These are phyloP conservation scores for Actinomortierella ambigua DNA, from an alignment of 371 early-diverging fungal genomes.

Conservation along the genomic window DNA sequence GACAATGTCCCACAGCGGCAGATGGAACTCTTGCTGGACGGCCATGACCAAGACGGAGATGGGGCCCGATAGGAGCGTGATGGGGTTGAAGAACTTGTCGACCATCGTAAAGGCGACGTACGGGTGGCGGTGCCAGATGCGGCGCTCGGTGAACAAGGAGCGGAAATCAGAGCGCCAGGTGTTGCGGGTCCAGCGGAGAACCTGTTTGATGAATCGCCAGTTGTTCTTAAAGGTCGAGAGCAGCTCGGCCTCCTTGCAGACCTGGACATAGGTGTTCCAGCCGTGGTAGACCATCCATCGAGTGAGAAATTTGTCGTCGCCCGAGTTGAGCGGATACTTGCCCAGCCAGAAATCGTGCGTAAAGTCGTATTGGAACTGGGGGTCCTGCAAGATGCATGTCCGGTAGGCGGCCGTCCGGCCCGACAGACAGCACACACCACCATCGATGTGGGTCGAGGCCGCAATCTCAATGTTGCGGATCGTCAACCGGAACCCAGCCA, in stretches of 20 bases:
- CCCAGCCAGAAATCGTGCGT: slow-evolving; percentile 75
- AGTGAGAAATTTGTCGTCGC: slow-evolving; percentile 80
- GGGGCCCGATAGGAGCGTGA: slow-evolving; percentile 74
- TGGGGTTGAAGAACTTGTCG: slow-evolving; percentile 77
- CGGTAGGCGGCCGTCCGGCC: slow-evolving; percentile 84
- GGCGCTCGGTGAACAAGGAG: slow-evolving; percentile 66
- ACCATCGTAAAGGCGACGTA: slow-evolving; percentile 79
- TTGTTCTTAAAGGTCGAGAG: slow-evolving; percentile 79
- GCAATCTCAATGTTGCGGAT: slow-evolving; percentile 80
- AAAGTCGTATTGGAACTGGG: slow-evolving; percentile 71
- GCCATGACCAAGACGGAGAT: slow-evolving; percentile 59
- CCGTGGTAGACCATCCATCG: slow-evolving; percentile 78
- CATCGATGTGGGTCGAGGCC: slow-evolving; percentile 78
- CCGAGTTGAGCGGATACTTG: slow-evolving; percentile 75
- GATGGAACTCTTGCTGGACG: slow-evolving; percentile 37
- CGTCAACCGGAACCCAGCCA: slow-evolving; percentile 74
- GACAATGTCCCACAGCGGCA: slow-evolving; percentile 62
- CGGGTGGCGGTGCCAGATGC: slow-evolving; percentile 71
- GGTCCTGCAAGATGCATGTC: slow-evolving; percentile 74
- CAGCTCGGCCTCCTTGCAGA: slow-evolving; percentile 74
- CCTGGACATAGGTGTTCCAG: slow-evolving; percentile 75
- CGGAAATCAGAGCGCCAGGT: slow-evolving; percentile 79
- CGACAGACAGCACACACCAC: slow-evolving; percentile 77
- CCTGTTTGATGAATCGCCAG: slow-evolving; percentile 77
- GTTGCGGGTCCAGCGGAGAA: slow-evolving; percentile 77